Percentiles rank a stretch among this genome's conserved stretches.
These are phyloP conservation scores for Pulveroboletus sp. DNA, from an alignment of 768 basidiomycete genomes.

Conservation along the genomic window DNA sequence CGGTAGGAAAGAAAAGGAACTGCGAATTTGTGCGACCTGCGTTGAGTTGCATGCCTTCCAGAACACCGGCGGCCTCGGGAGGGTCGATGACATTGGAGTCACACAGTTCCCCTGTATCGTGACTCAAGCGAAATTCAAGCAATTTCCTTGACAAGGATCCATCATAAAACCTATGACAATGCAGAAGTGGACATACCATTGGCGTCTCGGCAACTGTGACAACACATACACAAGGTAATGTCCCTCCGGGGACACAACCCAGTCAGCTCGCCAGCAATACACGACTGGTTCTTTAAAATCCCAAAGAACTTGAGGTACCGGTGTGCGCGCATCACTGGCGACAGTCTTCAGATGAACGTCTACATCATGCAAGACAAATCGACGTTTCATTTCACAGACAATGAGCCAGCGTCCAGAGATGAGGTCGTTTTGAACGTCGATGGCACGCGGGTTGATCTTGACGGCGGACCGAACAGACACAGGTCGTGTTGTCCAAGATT, in stretches of 20 bases:
- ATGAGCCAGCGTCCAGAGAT: conserved; percentile 7
- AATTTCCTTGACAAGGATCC: background rate
- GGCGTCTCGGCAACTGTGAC: too few relatives aligned
- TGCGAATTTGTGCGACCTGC: background rate
- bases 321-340: too few relatives aligned
- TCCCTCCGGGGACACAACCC: background rate
- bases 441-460: background rate
- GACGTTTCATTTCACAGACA: background rate
- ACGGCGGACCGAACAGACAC: background rate
- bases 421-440: background rate
- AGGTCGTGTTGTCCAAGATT: conserved; percentile 2
- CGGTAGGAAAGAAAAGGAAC: background rate
- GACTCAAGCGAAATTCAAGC: background rate
- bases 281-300: accelerated
- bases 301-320: background rate
- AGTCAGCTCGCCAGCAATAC: background rate
- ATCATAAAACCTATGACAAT: too few relatives aligned
- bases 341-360: too few relatives aligned
- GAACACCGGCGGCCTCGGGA: background rate
- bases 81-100: background rate
- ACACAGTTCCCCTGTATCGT: background rate
- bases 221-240: background rate
- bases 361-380: conserved; percentile 4
- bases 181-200: background rate
- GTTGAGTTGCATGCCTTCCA: accelerated